Base-by-base conservation (phyloP, 2,329 filamentous ascomycete genomes). In the Aspergillus glaucus region DNA sequence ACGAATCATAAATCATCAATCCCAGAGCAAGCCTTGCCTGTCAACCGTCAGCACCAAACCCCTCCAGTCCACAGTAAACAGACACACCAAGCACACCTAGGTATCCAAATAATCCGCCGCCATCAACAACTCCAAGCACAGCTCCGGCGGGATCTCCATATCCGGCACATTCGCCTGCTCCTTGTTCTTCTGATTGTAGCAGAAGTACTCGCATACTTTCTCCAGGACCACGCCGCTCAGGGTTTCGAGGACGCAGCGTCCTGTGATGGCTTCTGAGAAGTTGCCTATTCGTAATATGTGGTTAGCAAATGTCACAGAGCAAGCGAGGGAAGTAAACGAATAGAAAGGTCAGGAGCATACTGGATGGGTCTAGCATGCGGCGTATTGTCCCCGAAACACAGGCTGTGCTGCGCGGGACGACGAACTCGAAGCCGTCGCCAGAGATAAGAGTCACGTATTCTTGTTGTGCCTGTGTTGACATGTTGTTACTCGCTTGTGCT, bases 121-220 rank as follows among this genome's bases (percentile, higher is more conserved):
- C 73, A 85, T 82, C 59, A 86, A 63, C 52, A 86, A 58, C 62
- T 86, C 83, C 56, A 86, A 58, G 57, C 81, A 84, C 45, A 86
- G 61, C 68, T 86, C 82, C 2, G 80, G 74, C 6, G 81, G 80
- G 19, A 85, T 79, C 41, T 86, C 81, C 78, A 85, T 82, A 57
- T 86, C 83, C 0, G 81, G 76, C 8, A 85, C 81, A 50, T 83
- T 80, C 43, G 72, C 75, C 49, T 75, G 72, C 42, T 81, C 74
- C 54, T 79, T 77, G 61, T 84, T 72, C 66, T 83, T 84, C 57
- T 85, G 77, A 54, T 83, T 80, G 69, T 85, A 86, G 65, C 83
- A 84, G 41, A 86, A 75, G 61, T 86, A 86, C 62, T 85, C 81
- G 74, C 82, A 85, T 46, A 86, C 80, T 64, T 85, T 85, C 60